Base-by-base conservation (phyloP, 1,284 basidiomycete genomes). In the Ceratobasidium sp. region DNA sequence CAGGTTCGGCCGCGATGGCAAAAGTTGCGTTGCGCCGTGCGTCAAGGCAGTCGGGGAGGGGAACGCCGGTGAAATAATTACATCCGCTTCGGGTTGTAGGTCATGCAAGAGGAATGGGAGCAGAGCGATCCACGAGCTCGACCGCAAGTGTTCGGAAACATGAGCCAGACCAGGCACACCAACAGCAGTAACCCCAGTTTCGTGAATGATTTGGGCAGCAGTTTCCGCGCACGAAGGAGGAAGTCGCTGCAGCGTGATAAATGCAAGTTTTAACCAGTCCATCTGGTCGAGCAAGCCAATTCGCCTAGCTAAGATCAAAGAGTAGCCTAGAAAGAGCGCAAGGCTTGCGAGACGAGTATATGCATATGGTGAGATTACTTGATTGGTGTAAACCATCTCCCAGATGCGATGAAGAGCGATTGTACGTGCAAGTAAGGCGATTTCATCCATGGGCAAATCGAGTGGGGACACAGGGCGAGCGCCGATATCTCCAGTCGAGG, bases 221-320 rank as follows among this genome's bases (percentile, higher is more conserved):
- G 83, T 82, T 1, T 88, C 88, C 81, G 94, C 93, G 80, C 94
- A 92, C 23, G 93, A 92, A 0, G 91, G 91, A 23, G 90, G 84
- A 33, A 92, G 84, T 20, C 88, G 85, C 17, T 85, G 80, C 0
- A 93, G 80, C 46, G 92, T 87, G 0, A 88, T 84, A 40, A 92
- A 87, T 0, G 90, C 89, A 78, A 93, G 91, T 0, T 90, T 89
- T 56, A 92, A 84, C 92, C 92, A 94, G 6, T 91, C 81, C 13
- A 48, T 17, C 10, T 40, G n/a, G 20, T 57, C 62, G 17, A 76
- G 62, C 6, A 33, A 17, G 3, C 40, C 40, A 15, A 66, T 26
- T 26, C 64, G 48, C n/a, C 64, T 13, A 57, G 64, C 74, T 9
- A 76, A 26, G 26, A 76, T 46, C 13, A 67, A 23, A 23, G 44